A percentile compares a stretch with the other conserved stretches of the same genome.
Evolutionary conservation across 176 grass and related monocot genomes (phyloP).

Genomic region (Metroxylon sagu): DNA sequence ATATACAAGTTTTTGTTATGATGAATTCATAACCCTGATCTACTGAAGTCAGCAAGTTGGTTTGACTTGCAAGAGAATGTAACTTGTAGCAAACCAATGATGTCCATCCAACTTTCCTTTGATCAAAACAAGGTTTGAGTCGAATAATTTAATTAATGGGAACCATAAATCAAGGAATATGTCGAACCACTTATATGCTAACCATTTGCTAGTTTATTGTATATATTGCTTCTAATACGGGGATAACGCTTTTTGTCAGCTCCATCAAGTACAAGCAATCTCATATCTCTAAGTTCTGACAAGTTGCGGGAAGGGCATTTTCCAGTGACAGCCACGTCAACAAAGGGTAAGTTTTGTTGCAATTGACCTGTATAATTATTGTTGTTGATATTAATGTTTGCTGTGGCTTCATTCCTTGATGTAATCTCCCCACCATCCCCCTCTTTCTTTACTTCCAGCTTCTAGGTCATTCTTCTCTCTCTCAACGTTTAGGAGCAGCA

Average conservation of each 20-base stretch:
- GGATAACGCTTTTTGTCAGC: slow-evolving; percentile 28
- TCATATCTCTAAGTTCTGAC: slow-evolving; percentile 36
- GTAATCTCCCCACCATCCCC: slow-evolving; percentile 2
- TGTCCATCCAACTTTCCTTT: too few relatives aligned
- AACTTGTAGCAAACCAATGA: too few relatives aligned
- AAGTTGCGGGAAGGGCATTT: slow-evolving; percentile 47
- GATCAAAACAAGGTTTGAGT: too few relatives aligned
- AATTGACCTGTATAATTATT: too few relatives aligned
- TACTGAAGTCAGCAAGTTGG: too few relatives aligned
- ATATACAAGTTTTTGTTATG: too few relatives aligned
- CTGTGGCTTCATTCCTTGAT: slow-evolving; percentile 4
- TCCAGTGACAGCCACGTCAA: slow-evolving; percentile 37
- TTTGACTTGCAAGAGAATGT: too few relatives aligned
- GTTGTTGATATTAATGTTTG: not conserved
- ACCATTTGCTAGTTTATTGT: not conserved
- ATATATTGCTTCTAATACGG: not conserved
- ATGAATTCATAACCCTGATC: too few relatives aligned
- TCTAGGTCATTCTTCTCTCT: slow-evolving; percentile 97
- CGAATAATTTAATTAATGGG: too few relatives aligned
- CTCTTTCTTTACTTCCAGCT: slow-evolving; percentile 38
- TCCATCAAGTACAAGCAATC: slow-evolving; percentile 49
- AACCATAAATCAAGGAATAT: too few relatives aligned
- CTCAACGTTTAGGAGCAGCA: slow-evolving; percentile 98
- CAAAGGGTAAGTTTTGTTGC: slow-evolving; percentile 47
- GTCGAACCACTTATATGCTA: too few relatives aligned